Evolutionary conservation across 225 moss, liverwort and hornwort species (phyloP).

Genomic region (Climacium dendroides): DNA sequence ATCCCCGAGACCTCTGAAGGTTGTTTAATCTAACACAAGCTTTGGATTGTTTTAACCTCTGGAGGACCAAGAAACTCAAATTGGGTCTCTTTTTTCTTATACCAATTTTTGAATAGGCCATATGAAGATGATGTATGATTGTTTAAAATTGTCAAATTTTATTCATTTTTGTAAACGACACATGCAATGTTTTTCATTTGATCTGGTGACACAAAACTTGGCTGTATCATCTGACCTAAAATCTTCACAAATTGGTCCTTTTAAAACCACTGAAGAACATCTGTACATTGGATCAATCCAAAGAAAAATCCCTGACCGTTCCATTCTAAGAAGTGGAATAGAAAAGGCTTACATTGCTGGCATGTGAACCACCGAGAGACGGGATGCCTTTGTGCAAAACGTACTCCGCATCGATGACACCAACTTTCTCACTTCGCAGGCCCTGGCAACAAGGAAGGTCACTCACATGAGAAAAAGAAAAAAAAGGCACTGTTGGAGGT

Average conservation of each 20-base stretch:
- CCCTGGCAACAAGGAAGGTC: slow-evolving; percentile 27
- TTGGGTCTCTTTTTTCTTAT: background rate
- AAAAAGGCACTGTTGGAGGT: background rate
- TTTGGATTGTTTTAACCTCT: background rate
- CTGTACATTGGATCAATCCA: background rate
- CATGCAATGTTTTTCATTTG: background rate
- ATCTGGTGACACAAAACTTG: no score
- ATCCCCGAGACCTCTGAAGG: no score
- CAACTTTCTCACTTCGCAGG: slow-evolving; percentile 61
- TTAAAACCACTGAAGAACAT: background rate
- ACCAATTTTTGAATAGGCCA: background rate
- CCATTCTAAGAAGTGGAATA: background rate
- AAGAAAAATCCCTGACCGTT: background rate
- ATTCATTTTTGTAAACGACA: background rate
- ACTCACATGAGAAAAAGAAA: background rate
- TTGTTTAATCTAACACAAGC: background rate
- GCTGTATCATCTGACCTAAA: background rate
- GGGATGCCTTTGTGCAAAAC: slow-evolving; percentile 61
- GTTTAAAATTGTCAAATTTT: background rate
- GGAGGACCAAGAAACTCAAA: background rate
- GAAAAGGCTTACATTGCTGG: slow-evolving; percentile 7
- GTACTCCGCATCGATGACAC: slow-evolving; percentile 74
- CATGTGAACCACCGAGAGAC: slow-evolving; percentile 48
- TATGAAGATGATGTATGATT: no score
- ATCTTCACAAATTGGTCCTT: background rate